phyloP scores from a whole-genome alignment of 495 filamentous ascomycete species.

The Aspergillus nanangensis region DNA sequence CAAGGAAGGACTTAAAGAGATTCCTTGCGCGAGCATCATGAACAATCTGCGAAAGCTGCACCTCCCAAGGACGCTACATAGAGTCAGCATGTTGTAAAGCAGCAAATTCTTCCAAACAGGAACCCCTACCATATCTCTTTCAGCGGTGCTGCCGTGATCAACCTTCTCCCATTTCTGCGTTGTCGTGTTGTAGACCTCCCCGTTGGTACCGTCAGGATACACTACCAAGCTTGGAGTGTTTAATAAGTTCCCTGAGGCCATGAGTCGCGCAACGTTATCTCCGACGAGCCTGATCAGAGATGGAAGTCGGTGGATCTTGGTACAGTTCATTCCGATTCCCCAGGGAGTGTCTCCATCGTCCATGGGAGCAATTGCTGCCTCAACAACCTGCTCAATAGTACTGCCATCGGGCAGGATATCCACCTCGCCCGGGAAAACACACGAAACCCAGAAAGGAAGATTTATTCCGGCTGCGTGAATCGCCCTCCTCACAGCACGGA shows the following conservation, averaged over 20 bases:
- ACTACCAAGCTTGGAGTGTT: conserved; percentile 49
- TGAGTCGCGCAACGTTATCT: conserved; percentile 26
- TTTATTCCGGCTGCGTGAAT: neutral
- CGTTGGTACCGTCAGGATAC: conserved; percentile 67
- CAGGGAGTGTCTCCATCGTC: conserved; percentile 33
- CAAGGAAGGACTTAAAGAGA: conserved; percentile 46
- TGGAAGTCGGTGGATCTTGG: conserved; percentile 49
- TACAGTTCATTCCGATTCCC: conserved; percentile 67
- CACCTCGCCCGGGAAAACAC: conserved; percentile 54
- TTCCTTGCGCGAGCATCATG: conserved; percentile 32
- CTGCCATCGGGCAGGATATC: conserved; percentile 40
- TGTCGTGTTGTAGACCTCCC: conserved; percentile 58
- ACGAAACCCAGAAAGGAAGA: conserved; percentile 54
- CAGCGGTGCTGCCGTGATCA: conserved; percentile 4
- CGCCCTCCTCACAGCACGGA: conserved; percentile 44
- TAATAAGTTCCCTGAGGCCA: conserved; percentile 6
- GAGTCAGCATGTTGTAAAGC: neutral
- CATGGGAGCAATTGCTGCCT: conserved; percentile 19
- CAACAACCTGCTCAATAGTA: conserved; percentile 22
- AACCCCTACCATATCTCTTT: conserved; percentile 14
- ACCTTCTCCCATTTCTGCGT: conserved; percentile 50
- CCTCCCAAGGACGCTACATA: conserved; percentile 45
- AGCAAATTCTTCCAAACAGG: neutral
- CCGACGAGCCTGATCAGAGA: conserved; percentile 44
- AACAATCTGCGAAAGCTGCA: conserved; percentile 31